Conservation (phyloP, 495 filamentous ascomycete genomes). For the Podospora fimiseda region DNA sequence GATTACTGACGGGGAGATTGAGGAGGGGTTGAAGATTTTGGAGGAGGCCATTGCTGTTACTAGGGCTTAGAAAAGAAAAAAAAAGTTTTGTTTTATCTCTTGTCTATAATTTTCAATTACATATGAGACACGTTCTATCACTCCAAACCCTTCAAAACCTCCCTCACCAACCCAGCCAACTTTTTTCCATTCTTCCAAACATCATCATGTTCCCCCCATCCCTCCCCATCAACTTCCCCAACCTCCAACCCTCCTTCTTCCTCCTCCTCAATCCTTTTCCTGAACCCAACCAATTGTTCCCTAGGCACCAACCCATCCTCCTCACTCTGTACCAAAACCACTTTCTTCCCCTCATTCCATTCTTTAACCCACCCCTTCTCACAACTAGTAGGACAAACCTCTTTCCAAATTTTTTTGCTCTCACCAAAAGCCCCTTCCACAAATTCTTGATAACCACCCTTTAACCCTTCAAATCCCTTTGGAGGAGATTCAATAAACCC, state of each 20-base stretch:
- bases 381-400: constrained; percentile 42
- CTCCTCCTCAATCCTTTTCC: constrained; percentile 18
- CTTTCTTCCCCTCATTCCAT: constrained; percentile 23
- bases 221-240: not conserved
- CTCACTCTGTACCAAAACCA: constrained; percentile 28
- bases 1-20: constrained; percentile 69
- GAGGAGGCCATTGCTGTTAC: constrained; percentile 60
- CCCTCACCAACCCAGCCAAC: not conserved
- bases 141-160: not conserved
- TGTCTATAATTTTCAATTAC: too few relatives aligned
- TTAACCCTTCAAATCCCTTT: constrained; percentile 35
- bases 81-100: not conserved
- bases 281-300: constrained; percentile 25
- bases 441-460: constrained; percentile 53
- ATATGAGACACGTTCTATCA: not conserved
- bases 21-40: constrained; percentile 66
- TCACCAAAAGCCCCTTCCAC: constrained; percentile 57
- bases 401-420: constrained; percentile 46
- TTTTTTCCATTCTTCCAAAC: not conserved
- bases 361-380: constrained; percentile 14
- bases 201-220: not conserved
- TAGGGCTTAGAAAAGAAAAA: constrained; percentile 9
- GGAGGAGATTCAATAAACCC: constrained; percentile 30
- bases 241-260: not conserved
- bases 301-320: constrained; percentile 31